Evolutionary conservation across 306 rosid species (phyloP), one percentile per base, ranked within the genome.

Genomic region (Senna siamea): DNA sequence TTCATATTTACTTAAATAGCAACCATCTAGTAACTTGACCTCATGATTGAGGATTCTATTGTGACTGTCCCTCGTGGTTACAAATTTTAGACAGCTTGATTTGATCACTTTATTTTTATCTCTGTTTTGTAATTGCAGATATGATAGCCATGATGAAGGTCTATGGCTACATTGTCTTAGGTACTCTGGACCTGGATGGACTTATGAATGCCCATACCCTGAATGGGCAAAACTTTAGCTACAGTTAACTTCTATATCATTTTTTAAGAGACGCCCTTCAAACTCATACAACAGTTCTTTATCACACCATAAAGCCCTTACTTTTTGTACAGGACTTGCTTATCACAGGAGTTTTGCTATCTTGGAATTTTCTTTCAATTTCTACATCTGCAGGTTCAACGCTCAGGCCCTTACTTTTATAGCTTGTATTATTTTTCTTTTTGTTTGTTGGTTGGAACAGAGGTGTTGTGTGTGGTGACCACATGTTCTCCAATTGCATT

Each of bases 151-250:
- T 72, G 95, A 89, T 63, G 87, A 87, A 73, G 92, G 81, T n/a
- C 57, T 89, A 52, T 83, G 95, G 92, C 88, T 89, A 23, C 95
- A 87, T 72, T 87, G 95, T 79, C 66, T 77, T 78, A 75, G 68
- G 38, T 87, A 89, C 50, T 81, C 88, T 23, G 94, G 89, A 70
- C 87, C 94, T 3, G 94, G 80, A 71, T 89, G 91, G 94, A 57
- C 53, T 34, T 89, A 86, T 62, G 89, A 85, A 40, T 89, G 94
- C 79, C 91, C 91, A 15, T 66, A 80, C 75, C 88, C 91, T 22
- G 87, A 83, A 63, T 87, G 95, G 92, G 87, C 90, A 54, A 79
- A 84, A 52, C 74, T 85, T 48, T 14, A 35, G 53, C 69, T 82
- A 83, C 57, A 20, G n/a, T 32, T 2, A 2, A 14, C 34, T 47